Evolutionary conservation across 1,284 basidiomycete species (phyloP), one percentile per base, ranked within the genome.

Genomic region (Leccinum subspadiceum): DNA sequence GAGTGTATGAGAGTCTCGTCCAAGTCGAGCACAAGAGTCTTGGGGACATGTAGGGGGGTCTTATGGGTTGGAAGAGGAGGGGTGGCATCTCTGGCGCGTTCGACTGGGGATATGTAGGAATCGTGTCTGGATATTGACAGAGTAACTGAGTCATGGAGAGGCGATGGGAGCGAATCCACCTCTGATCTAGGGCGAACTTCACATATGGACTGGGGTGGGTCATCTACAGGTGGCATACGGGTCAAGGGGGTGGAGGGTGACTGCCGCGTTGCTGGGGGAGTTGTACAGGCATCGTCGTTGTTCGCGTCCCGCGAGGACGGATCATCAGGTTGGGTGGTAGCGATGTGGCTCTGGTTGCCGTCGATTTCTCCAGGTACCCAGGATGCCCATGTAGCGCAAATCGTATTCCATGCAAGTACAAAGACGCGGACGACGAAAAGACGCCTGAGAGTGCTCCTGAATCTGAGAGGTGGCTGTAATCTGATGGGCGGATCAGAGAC

Each of bases 1-100:
- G 96, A 98, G 73, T 99, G 96, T 62, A 99, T 98, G 59, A 99
- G 85, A 1, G 96, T 99, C 78, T 99, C 96, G 75, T 99, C 96
- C 46, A 99, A 80, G 76, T 99, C 96, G 53, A 99, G 85, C 20
- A 98, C 94, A 31, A 98, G 85, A 0, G 94, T 96, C 79, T 98
- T 98, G 51, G 86, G 92, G 20, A 85, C 78, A 70, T 90, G 90
- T 68, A 95, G 89, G 1, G 89, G 86, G 0, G 87, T 84, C 69
- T 81, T 84, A 62, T 83, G 82, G 20, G 82, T 68, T 44, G 77
- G 66, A 57, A 80, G 66, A 50, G 77, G 73, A 46, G 87, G 84
- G 1, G 84, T 83, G 2, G 79, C 72, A 29, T 84, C 77, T 56
- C 77, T 77, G 29, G 79, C 72, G 5, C 70, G 65, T 59, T 62